A percentile compares a stretch with the other conserved stretches of the same genome.
Conservation (phyloP, 768 basidiomycete species). For the Porpolomopsis calyptriformis region DNA sequence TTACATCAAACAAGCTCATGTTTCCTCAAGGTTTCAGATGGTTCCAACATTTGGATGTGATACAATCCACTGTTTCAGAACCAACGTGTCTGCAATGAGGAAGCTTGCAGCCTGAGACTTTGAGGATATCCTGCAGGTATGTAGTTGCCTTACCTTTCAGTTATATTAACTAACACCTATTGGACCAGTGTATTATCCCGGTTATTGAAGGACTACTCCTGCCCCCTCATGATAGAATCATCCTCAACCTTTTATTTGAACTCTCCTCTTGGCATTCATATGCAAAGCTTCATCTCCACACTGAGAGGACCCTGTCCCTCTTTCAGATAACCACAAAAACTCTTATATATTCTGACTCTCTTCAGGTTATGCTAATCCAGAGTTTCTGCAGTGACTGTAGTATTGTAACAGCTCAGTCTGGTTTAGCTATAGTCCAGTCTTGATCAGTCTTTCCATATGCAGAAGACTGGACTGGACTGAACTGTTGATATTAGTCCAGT, state of each 20-base stretch:
- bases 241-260: constrained; percentile 25
- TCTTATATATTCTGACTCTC: too few species aligned
- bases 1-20: neutral
- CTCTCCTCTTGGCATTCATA: constrained; percentile 28
- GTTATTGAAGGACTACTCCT: constrained; percentile 27
- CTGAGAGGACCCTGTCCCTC: constrained; percentile 20
- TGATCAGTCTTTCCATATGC: too few species aligned
- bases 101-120: constrained; percentile 19
- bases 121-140: constrained; percentile 23
- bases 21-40: constrained; percentile 7
- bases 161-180: neutral
- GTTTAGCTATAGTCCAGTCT: too few species aligned
- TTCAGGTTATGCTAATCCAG: too few species aligned
- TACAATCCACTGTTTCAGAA: constrained; percentile 16
- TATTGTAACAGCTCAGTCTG: too few species aligned
- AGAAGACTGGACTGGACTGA: too few species aligned
- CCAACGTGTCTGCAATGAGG: constrained; percentile 15
- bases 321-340: constrained; percentile 15
- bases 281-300: constrained; percentile 32
- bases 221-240: constrained; percentile 14
- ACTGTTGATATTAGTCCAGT: too few species aligned
- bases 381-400: too few species aligned
- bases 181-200: constrained; percentile 25
- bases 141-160: neutral
- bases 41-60: constrained; percentile 12